These are phyloP conservation scores for Penicillium sp. DNA, from an alignment of 2,329 filamentous ascomycete species.

Conservation along the genomic window DNA sequence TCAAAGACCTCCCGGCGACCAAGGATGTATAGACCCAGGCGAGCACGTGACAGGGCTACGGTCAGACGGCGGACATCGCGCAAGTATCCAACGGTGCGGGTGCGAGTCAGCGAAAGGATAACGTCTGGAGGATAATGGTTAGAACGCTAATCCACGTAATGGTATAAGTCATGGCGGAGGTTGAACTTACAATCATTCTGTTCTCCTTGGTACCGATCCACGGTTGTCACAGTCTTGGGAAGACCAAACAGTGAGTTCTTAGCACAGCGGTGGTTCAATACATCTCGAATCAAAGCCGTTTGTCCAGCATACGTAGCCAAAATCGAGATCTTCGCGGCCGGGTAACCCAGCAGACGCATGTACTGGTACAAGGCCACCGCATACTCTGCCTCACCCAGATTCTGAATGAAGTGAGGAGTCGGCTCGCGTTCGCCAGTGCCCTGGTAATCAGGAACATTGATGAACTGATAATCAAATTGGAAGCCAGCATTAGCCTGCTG, in stretches of 20 bases:
- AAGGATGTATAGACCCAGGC: conserved; percentile 87
- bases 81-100: conserved; percentile 84
- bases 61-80: conserved; percentile 91
- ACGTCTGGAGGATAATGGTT: conserved; percentile 62
- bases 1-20: conserved; percentile 88
- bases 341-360: conserved; percentile 93
- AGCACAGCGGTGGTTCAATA: conserved; percentile 78
- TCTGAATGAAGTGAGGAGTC: conserved; percentile 92
- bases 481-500: conserved; percentile 84
- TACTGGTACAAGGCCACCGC: conserved; percentile 94
- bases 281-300: conserved; percentile 80
- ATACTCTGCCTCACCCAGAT: conserved; percentile 95
- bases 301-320: conserved; percentile 94
- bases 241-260: conserved; percentile 83
- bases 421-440: conserved; percentile 85
- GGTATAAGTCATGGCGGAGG: background rate
- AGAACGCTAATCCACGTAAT: conserved; percentile 5
- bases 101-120: conserved; percentile 88
- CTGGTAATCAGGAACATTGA: conserved; percentile 92
- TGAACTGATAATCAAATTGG: conserved; percentile 92
- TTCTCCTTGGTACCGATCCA: conserved; percentile 98
- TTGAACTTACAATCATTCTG: conserved; percentile 88
- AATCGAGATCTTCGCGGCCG: conserved; percentile 79
- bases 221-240: conserved; percentile 86
- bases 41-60: conserved; percentile 87